These are phyloP conservation scores for Rutstroemia sydowiana DNA, from an alignment of 2,329 filamentous ascomycete genomes.

Conservation along the genomic window DNA sequence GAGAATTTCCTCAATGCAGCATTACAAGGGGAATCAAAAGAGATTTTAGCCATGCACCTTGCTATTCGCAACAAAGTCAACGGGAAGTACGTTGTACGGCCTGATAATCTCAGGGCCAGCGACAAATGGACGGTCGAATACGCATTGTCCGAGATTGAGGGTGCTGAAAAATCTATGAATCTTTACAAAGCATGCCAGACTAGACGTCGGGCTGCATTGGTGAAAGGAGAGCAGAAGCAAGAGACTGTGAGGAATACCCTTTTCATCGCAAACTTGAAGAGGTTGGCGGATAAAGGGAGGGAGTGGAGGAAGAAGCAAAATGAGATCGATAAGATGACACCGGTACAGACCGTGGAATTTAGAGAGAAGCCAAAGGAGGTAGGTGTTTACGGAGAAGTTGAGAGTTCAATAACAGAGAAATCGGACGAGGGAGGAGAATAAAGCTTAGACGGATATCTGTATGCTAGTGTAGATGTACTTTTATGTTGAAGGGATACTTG, in stretches of 20 bases:
- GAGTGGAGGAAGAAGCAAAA: conserved; percentile 50
- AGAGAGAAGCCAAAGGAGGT: conserved; percentile 3
- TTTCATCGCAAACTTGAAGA: conserved; percentile 32
- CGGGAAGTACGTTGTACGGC: conserved; percentile 53
- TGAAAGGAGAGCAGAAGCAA: conserved; percentile 19
- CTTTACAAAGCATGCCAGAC: conserved; percentile 51
- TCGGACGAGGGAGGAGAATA: neutral
- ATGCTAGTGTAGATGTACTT: neutral
- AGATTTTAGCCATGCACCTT: conserved; percentile 36
- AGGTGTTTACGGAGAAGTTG: neutral
- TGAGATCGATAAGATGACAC: conserved; percentile 39
- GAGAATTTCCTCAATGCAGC: neutral
- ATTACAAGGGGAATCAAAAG: conserved; percentile 2
- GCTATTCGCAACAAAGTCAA: conserved; percentile 68
- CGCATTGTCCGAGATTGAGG: conserved; percentile 55
- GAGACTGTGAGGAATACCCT: conserved; percentile 21
- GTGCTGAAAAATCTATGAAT: conserved; percentile 33
- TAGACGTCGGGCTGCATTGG: conserved; percentile 42
- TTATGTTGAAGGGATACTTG: too few relatives aligned
- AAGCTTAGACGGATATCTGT: neutral
- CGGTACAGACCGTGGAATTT: conserved; percentile 41
- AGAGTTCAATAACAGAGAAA: too few relatives aligned
- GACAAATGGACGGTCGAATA: conserved; percentile 74
- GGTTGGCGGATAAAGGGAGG: conserved; percentile 48
- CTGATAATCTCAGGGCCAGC: conserved; percentile 36